A percentile compares a stretch with the other conserved stretches of the same genome.
phyloP scores from a whole-genome alignment of 495 filamentous ascomycete species.

The Neurospora africana region DNA sequence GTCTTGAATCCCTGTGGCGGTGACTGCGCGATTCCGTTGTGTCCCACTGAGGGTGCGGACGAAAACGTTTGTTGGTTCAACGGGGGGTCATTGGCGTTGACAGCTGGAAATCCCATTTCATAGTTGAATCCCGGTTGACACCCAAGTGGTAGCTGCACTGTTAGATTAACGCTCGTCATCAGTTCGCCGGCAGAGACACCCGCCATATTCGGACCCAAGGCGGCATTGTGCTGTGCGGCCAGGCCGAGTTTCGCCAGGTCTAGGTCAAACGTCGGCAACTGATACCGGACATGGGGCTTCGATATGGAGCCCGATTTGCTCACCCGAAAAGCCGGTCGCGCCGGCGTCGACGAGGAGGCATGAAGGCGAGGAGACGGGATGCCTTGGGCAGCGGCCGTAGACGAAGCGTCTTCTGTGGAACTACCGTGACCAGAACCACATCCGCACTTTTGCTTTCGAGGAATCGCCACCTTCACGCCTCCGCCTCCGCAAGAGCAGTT shows the following conservation, averaged over 20 bases:
- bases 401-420: conserved; percentile 7
- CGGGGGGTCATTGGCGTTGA: neutral
- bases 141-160: neutral
- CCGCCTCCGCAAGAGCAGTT: conserved; percentile 41
- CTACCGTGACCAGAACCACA: conserved; percentile 20
- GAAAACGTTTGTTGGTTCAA: neutral
- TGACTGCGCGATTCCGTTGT: neutral
- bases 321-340: conserved; percentile 29
- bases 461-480: conserved; percentile 42
- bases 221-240: conserved; percentile 8
- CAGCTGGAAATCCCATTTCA: neutral
- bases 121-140: neutral
- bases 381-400: neutral
- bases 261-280: conserved; percentile 27
- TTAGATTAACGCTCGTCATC: neutral
- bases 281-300: conserved; percentile 29
- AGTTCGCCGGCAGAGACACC: neutral
- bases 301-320: conserved; percentile 23
- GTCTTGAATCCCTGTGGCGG: conserved; percentile 9
- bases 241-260: conserved; percentile 34
- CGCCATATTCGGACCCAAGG: conserved; percentile 6
- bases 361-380: neutral
- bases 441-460: conserved; percentile 38
- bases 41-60: neutral
- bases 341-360: conserved; percentile 25